Evolutionary conservation across 371 early-diverging fungal species (phyloP).

Genomic region (Rhizopus sp.): DNA sequence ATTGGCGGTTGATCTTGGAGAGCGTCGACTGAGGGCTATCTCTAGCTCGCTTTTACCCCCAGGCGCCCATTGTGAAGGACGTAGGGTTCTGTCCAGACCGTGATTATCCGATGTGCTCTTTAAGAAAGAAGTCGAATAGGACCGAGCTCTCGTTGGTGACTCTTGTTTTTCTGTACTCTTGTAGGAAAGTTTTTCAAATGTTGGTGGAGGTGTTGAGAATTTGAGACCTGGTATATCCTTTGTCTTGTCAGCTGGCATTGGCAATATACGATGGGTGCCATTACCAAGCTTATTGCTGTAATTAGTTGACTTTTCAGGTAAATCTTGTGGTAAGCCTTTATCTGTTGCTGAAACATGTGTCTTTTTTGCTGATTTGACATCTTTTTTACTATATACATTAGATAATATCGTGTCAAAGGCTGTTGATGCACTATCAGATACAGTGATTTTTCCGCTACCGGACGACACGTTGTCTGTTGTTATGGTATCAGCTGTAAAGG

Average conservation of each 20-base stretch:
- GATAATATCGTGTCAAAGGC: not conserved
- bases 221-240: not conserved
- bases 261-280: too few species aligned
- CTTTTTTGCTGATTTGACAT: too few species aligned
- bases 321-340: too few species aligned
- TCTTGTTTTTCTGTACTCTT: constrained; percentile 6
- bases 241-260: constrained; percentile 2
- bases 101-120: constrained; percentile 1
- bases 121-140: constrained; percentile 24
- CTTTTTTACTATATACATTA: too few species aligned
- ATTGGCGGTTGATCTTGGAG: not conserved
- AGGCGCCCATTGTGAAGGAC: constrained; percentile 11
- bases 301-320: too few species aligned
- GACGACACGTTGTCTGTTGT: not conserved
- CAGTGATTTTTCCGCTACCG: not conserved
- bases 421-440: not conserved
- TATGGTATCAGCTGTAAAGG: constrained; percentile 11
- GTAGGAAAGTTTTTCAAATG: constrained; percentile 9
- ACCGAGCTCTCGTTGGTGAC: constrained; percentile 16
- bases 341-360: too few species aligned
- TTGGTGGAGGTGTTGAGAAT: constrained; percentile 1
- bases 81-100: constrained; percentile 2
- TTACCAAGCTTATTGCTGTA: too few species aligned
- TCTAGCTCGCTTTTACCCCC: constrained; percentile 17
- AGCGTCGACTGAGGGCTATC: constrained; percentile 19